Evolutionary conservation across 2,329 filamentous ascomycete species (phyloP).

Genomic region (Gnomoniopsis sp.): DNA sequence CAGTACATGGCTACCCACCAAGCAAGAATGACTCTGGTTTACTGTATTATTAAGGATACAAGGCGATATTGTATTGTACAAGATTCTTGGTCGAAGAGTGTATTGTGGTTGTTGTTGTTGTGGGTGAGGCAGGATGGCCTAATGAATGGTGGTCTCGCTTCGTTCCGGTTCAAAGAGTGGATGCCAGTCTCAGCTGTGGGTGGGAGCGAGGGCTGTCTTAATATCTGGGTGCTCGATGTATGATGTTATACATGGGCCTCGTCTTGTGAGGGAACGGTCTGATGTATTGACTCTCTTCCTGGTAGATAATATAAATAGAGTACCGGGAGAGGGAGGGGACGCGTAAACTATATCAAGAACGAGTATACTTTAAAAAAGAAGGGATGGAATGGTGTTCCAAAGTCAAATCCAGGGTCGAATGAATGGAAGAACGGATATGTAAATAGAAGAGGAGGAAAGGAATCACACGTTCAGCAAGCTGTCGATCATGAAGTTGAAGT

Average conservation of each 20-base stretch:
- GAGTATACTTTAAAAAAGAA: slow-evolving; percentile 37
- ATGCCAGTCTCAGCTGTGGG: slow-evolving; percentile 34
- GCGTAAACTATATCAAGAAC: slow-evolving; percentile 25
- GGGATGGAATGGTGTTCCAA: slow-evolving; percentile 40
- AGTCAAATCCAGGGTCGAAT: slow-evolving; percentile 38
- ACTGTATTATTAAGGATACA: slow-evolving; percentile 27
- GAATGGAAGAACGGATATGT: slow-evolving; percentile 48
- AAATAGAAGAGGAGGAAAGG: slow-evolving; percentile 40
- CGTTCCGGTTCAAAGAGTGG: slow-evolving; percentile 39
- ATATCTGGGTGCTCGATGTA: slow-evolving; percentile 26
- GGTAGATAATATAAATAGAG: slow-evolving; percentile 12
- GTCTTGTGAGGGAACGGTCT: slow-evolving; percentile 21
- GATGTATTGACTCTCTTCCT: slow-evolving; percentile 16
- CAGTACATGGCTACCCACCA: slow-evolving; percentile 4
- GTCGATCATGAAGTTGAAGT: slow-evolving; percentile 44
- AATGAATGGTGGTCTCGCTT: slow-evolving; percentile 36
- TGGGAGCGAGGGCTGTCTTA: slow-evolving; percentile 25
- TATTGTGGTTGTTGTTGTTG: slow-evolving; percentile 10
- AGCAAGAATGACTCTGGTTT: slow-evolving; percentile 15
- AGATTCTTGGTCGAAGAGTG: slow-evolving; percentile 22
- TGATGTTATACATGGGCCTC: slow-evolving; percentile 33
- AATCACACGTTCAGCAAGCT: slow-evolving; percentile 43
- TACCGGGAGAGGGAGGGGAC: slow-evolving; percentile 13
- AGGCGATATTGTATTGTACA: slow-evolving; percentile 27
- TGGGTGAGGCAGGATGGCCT: slow-evolving; percentile 28